phyloP scores from a whole-genome alignment of 805 yeast species.

The Debaryomyces prosopidis region DNA sequence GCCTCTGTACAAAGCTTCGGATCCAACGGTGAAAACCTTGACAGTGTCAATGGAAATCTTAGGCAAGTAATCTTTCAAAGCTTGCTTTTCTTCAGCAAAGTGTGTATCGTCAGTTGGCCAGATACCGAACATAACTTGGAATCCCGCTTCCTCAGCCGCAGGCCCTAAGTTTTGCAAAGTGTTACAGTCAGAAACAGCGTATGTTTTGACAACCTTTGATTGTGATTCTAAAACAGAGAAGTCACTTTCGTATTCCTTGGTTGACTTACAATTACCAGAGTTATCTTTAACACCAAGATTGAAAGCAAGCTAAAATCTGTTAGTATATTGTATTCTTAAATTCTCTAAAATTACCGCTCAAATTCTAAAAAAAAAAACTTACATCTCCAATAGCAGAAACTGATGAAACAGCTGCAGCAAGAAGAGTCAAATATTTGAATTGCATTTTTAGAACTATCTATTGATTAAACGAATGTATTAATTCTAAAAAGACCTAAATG shows the following conservation, averaged over 20 bases:
- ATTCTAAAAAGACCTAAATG: background rate
- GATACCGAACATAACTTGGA: slow-evolving; percentile 77
- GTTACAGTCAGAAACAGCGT: slow-evolving; percentile 93
- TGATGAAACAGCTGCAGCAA: slow-evolving; percentile 50
- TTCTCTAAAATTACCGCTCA: background rate
- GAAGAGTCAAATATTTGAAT: slow-evolving; percentile 41
- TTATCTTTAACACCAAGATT: slow-evolving; percentile 82
- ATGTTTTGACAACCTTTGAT: slow-evolving; percentile 73
- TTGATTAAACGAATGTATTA: slow-evolving; percentile 6
- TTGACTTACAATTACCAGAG: slow-evolving; percentile 72
- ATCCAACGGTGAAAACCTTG: slow-evolving; percentile 84
- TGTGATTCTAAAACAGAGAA: slow-evolving; percentile 58
- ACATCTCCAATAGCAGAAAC: slow-evolving; percentile 62
- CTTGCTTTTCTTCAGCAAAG: slow-evolving; percentile 70
- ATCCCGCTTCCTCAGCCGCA: slow-evolving; percentile 76
- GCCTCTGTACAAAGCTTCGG: slow-evolving; percentile 91
- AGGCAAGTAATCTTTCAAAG: slow-evolving; percentile 73
- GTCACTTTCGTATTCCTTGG: slow-evolving; percentile 70
- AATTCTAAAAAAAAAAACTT: slow-evolving; percentile 16
- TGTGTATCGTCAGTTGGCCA: slow-evolving; percentile 93
- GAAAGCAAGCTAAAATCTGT: slow-evolving; percentile 58
- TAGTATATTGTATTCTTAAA: slow-evolving; percentile 7
- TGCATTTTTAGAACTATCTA: slow-evolving; percentile 27
- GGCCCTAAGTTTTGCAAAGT: slow-evolving; percentile 84
- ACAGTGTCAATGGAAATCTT: slow-evolving; percentile 65